Evolutionary conservation across 2,329 filamentous ascomycete species (phyloP).

Genomic region (Juglanconis sp.): DNA sequence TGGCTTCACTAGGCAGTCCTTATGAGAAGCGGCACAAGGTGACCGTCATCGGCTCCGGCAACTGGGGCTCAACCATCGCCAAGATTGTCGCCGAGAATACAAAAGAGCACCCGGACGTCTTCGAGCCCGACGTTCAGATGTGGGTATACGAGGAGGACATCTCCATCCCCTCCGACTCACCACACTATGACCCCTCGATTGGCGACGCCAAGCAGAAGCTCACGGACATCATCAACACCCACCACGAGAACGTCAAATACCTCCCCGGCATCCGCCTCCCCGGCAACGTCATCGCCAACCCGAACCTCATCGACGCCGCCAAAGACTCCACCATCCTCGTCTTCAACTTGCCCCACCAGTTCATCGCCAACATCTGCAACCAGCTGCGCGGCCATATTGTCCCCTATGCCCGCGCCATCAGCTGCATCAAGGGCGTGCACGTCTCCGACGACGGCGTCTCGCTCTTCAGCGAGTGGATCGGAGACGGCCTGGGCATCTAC

Average conservation of each 20-base stretch:
- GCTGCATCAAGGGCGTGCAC: slow-evolving; percentile 97
- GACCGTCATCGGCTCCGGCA: slow-evolving; percentile 90
- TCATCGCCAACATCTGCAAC: slow-evolving; percentile 83
- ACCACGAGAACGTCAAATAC: slow-evolving; percentile 98
- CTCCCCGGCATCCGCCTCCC: slow-evolving; percentile 85
- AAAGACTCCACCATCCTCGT: slow-evolving; percentile 82
- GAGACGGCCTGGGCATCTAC: slow-evolving; percentile 87
- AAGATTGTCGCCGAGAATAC: slow-evolving; percentile 97
- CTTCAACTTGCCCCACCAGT: slow-evolving; percentile 96
- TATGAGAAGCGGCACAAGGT: slow-evolving; percentile 81
- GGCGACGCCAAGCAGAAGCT: slow-evolving; percentile 76
- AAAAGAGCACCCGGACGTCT: slow-evolving; percentile 70
- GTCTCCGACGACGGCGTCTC: slow-evolving; percentile 82
- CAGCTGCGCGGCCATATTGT: slow-evolving; percentile 84
- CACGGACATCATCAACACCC: slow-evolving; percentile 82
- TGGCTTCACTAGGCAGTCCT: slow-evolving; percentile 39
- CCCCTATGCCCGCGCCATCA: slow-evolving; percentile 88
- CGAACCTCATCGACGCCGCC: slow-evolving; percentile 75
- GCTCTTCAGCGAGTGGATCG: slow-evolving; percentile 94
- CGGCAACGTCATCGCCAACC: slow-evolving; percentile 78
- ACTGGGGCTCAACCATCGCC: slow-evolving; percentile 97
- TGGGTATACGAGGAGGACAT: slow-evolving; percentile 98
- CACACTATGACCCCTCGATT: slow-evolving; percentile 64
- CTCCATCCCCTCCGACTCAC: slow-evolving; percentile 66
- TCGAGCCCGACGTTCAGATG: slow-evolving; percentile 91